Conservation (phyloP, 768 basidiomycete genomes). For the Boletus vermiculosoides region DNA sequence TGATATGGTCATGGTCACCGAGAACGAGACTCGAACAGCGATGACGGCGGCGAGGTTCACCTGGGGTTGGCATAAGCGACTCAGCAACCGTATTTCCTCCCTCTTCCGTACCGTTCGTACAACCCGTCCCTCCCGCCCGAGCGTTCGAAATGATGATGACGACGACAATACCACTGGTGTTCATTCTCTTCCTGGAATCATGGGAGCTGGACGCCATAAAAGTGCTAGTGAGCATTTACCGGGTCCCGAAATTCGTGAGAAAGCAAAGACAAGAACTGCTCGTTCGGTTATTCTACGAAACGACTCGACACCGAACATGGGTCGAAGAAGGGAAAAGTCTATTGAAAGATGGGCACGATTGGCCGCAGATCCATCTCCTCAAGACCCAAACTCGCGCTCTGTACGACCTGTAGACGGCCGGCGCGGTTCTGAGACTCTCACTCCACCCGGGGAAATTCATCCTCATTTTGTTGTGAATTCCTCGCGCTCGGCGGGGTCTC, state of each 20-base stretch:
- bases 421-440: conserved; percentile 34
- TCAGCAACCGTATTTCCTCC: conserved; percentile 46
- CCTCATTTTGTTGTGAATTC: conserved; percentile 8
- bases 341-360: conserved; percentile 36
- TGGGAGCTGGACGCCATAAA: conserved; percentile 28
- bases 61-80: conserved; percentile 52
- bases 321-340: conserved; percentile 30
- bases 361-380: conserved; percentile 23
- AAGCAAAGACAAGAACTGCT: conserved; percentile 25
- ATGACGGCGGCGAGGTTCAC: conserved; percentile 64
- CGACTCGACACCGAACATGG: conserved; percentile 22
- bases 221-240: conserved; percentile 16
- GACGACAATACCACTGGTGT: conserved; percentile 29
- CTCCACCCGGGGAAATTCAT: conserved; percentile 18
- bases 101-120: conserved; percentile 46
- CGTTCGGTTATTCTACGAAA: conserved; percentile 22
- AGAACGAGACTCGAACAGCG: conserved; percentile 74
- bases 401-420: conserved; percentile 10
- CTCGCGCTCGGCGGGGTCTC: conserved; percentile 24
- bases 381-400: conserved; percentile 15
- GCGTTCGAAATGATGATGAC: conserved; percentile 12
- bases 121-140: conserved; percentile 17
- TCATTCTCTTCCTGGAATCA: conserved; percentile 31
- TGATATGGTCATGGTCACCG: conserved; percentile 58
- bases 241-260: conserved; percentile 22